Evolutionary conservation across 306 rosid species (phyloP).

Genomic region (Sesbania bispinosa): DNA sequence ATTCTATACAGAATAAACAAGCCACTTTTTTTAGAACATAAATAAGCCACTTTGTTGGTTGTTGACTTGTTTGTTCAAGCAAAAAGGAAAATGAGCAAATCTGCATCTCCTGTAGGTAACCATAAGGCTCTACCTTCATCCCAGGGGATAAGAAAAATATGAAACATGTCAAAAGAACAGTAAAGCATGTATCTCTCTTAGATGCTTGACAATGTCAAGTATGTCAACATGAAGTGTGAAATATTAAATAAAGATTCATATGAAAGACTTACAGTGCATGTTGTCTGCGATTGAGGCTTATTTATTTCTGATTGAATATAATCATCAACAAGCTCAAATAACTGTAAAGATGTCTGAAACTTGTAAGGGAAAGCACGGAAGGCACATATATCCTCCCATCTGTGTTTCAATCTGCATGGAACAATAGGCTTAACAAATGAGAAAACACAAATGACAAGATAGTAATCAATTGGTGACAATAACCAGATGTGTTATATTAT

Average conservation of each 20-base stretch:
- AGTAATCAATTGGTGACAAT: neutral
- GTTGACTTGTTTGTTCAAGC: slow-evolving; percentile 1
- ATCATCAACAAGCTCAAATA: slow-evolving; percentile 86
- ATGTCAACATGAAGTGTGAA: neutral
- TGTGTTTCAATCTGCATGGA: slow-evolving; percentile 49
- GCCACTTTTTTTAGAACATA: slow-evolving; percentile 15
- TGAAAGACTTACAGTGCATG: slow-evolving; percentile 63
- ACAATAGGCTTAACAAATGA: slow-evolving; percentile 17
- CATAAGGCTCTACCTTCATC: neutral
- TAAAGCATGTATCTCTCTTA: neutral
- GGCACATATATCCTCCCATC: slow-evolving; percentile 75
- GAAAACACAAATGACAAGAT: slow-evolving; percentile 7
- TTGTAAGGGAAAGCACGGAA: slow-evolving; percentile 83
- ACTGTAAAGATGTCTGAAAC: slow-evolving; percentile 85
- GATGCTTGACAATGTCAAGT: neutral
- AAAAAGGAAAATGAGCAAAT: slow-evolving; percentile 1
- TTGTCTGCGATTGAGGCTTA: slow-evolving; percentile 55
- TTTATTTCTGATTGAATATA: slow-evolving; percentile 77
- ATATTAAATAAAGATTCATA: slow-evolving; percentile 1
- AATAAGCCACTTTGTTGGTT: neutral
- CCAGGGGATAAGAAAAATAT: slow-evolving; percentile 16
- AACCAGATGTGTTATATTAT: slow-evolving; percentile 14
- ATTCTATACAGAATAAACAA: slow-evolving; percentile 6
- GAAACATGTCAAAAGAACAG: slow-evolving; percentile 1
- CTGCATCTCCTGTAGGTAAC: neutral